phyloP scores from a whole-genome alignment of 2,329 filamentous ascomycete species.

The Aureobasidium sp. region DNA sequence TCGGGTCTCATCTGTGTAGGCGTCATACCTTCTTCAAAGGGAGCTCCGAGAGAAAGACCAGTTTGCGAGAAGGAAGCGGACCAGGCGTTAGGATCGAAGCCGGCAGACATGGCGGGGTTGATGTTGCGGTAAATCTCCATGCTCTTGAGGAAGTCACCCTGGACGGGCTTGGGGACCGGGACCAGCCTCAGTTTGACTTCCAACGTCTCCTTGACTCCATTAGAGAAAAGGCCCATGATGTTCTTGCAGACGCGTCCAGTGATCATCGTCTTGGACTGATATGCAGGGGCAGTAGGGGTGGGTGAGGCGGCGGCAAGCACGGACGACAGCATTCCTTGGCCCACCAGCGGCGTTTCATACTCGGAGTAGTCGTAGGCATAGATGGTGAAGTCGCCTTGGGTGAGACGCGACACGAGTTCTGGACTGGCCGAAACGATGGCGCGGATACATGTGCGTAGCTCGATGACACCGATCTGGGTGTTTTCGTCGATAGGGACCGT shows the following conservation, averaged over 20 bases:
- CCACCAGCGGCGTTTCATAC: slow-evolving; percentile 83
- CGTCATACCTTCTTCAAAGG: slow-evolving; percentile 5
- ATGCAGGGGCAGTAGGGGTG: slow-evolving; percentile 44
- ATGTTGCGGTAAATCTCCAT: slow-evolving; percentile 53
- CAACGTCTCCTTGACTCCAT: slow-evolving; percentile 75
- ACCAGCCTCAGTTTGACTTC: slow-evolving; percentile 88
- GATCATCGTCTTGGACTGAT: slow-evolving; percentile 62
- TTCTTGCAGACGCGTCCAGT: slow-evolving; percentile 89
- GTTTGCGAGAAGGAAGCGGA: slow-evolving; percentile 45
- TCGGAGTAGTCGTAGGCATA: slow-evolving; percentile 97
- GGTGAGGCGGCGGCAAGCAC: slow-evolving; percentile 56
- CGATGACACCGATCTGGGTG: slow-evolving; percentile 75
- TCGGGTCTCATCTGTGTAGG: neutral
- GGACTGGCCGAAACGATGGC: slow-evolving; percentile 73
- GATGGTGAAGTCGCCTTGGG: slow-evolving; percentile 76
- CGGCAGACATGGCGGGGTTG: slow-evolving; percentile 48
- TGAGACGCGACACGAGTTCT: slow-evolving; percentile 65
- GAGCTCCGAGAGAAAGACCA: slow-evolving; percentile 8
- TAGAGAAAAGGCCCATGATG: slow-evolving; percentile 71
- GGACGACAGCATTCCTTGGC: slow-evolving; percentile 90
- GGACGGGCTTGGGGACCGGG: slow-evolving; percentile 57
- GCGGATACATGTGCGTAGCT: slow-evolving; percentile 78
- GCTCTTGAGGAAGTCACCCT: slow-evolving; percentile 51
- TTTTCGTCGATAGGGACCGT: slow-evolving; percentile 72
- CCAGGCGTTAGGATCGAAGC: slow-evolving; percentile 69